Conservation (phyloP, 1,139 yeast genomes). For the Spathaspora sp. region DNA sequence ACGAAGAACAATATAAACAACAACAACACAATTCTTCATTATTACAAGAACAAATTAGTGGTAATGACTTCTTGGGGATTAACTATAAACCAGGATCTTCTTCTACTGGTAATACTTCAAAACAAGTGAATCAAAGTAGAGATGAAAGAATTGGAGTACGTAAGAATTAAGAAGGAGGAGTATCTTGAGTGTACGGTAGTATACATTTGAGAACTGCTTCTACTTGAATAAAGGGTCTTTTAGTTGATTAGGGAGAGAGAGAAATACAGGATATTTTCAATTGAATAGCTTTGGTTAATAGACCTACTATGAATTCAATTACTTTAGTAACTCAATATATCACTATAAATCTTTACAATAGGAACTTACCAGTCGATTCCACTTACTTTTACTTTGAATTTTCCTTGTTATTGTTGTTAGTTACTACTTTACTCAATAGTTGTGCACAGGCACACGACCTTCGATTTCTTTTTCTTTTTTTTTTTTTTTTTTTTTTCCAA, state of each 20-base stretch:
- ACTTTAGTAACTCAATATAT: too few relatives aligned
- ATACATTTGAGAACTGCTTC: not conserved
- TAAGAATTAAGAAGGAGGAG: conserved; percentile 11
- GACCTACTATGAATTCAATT: too few relatives aligned
- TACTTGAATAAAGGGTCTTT: not conserved
- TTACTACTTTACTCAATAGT: not conserved
- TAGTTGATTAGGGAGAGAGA: too few relatives aligned
- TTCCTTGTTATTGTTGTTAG: not conserved
- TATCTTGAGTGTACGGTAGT: too few relatives aligned
- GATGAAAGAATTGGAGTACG: conserved; percentile 22
- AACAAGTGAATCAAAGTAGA: conserved; percentile 10
- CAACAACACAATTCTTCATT: conserved; percentile 6
- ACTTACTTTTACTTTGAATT: not conserved
- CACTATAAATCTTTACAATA: too few relatives aligned
- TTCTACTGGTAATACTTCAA: not conserved
- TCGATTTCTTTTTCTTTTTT: not conserved
- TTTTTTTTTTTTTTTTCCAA: not conserved
- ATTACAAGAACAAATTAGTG: conserved; percentile 19
- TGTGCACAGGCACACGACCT: conserved; percentile 1
- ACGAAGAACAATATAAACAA: conserved; percentile 6
- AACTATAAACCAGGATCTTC: not conserved
- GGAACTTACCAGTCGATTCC: not conserved
- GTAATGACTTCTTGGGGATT: conserved; percentile 9
- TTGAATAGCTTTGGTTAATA: too few relatives aligned
- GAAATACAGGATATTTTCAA: too few relatives aligned